These are phyloP conservation scores for Metroxylon sagu DNA, from an alignment of 176 grass and related monocot species.

Conservation along the genomic window DNA sequence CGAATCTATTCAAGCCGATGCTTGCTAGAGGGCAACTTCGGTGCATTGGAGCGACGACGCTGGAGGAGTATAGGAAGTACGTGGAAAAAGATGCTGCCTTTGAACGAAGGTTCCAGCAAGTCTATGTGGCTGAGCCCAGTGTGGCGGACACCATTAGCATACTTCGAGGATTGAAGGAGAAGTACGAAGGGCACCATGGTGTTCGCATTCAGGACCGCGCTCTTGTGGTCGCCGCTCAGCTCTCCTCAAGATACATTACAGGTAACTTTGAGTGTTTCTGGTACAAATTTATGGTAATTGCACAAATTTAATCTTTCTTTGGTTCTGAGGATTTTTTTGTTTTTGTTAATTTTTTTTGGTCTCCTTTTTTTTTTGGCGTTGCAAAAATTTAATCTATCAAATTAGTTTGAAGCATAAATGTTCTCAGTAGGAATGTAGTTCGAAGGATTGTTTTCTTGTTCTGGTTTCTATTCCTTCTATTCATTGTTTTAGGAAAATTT, in stretches of 20 bases:
- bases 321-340: no score
- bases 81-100: constrained; percentile 45
- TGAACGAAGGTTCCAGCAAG: constrained; percentile 49
- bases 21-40: constrained; percentile 47
- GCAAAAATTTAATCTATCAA: no score
- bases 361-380: no score
- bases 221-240: constrained; percentile 42
- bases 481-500: no score
- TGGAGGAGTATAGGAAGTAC: constrained; percentile 56
- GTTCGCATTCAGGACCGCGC: constrained; percentile 58
- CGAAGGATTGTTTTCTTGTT: no score
- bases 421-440: no score
- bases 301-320: no score
- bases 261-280: constrained; percentile 22
- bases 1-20: constrained; percentile 53
- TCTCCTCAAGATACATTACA: constrained; percentile 43
- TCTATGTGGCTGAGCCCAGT: constrained; percentile 54
- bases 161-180: constrained; percentile 58
- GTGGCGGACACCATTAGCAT: constrained; percentile 46
- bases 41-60: constrained; percentile 60
- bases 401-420: no score
- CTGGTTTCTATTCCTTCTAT: no score
- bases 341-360: no score
- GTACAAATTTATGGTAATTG: no score
- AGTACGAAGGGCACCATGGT: constrained; percentile 51